Evolutionary conservation across 306 rosid species (phyloP).

Genomic region (Bauhinia variegata): DNA sequence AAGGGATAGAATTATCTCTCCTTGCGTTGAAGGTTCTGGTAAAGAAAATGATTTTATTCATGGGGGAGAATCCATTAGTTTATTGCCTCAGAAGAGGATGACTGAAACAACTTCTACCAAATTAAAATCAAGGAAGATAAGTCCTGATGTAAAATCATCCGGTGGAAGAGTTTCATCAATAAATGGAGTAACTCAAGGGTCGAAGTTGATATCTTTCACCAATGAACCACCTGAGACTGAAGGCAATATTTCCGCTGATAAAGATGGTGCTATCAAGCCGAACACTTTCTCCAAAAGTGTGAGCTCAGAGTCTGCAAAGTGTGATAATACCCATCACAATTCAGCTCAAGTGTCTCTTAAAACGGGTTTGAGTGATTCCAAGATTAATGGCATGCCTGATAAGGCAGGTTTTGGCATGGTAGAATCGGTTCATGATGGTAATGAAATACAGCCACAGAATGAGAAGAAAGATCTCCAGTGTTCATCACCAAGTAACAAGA

Average conservation of each 20-base stretch:
- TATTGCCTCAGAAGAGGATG: slow-evolving; percentile 54
- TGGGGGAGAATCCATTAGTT: slow-evolving; percentile 41
- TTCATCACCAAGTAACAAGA: slow-evolving; percentile 46
- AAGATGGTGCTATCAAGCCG: slow-evolving; percentile 38
- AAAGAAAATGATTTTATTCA: slow-evolving; percentile 37
- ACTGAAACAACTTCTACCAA: slow-evolving; percentile 46
- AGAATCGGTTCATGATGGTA: slow-evolving; percentile 35
- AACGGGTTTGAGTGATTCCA: slow-evolving; percentile 32
- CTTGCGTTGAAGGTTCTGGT: slow-evolving; percentile 41
- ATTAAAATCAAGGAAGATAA: slow-evolving; percentile 46
- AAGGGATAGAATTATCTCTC: slow-evolving; percentile 39
- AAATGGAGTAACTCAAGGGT: slow-evolving; percentile 39
- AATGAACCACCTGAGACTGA: slow-evolving; percentile 43
- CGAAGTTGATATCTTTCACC: slow-evolving; percentile 32
- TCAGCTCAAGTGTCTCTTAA: slow-evolving; percentile 38
- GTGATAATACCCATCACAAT: slow-evolving; percentile 36
- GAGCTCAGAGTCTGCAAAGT: slow-evolving; percentile 33
- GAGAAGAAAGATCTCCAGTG: slow-evolving; percentile 32
- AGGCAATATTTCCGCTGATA: slow-evolving; percentile 33
- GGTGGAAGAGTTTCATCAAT: slow-evolving; percentile 33
- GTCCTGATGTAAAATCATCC: slow-evolving; percentile 41
- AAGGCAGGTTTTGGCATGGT: slow-evolving; percentile 37
- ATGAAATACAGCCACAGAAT: slow-evolving; percentile 41
- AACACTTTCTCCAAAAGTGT: slow-evolving; percentile 31
- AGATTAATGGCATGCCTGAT: slow-evolving; percentile 40